phyloP scores from a whole-genome alignment of 1,139 yeast genomes.

The Maudiozyma humilis region DNA sequence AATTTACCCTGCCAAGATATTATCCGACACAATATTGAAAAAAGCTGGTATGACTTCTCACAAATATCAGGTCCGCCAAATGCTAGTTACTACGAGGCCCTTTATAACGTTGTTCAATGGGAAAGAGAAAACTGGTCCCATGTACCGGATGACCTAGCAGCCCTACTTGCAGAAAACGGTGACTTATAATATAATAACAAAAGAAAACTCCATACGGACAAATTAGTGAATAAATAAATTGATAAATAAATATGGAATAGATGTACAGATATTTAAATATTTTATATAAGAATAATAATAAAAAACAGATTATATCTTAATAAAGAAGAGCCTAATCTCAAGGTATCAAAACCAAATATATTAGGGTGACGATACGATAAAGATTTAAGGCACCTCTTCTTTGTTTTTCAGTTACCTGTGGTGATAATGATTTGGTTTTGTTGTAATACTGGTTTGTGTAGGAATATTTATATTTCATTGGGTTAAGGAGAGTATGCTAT shows the following conservation, averaged over 20 bases:
- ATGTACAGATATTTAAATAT: slow-evolving; percentile 6
- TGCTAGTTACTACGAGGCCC: slow-evolving; percentile 18
- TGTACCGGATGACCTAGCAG: slow-evolving; percentile 39
- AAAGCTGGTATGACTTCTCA: too few species aligned
- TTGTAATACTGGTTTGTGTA: background rate
- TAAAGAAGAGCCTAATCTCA: background rate
- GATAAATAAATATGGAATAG: slow-evolving; percentile 8
- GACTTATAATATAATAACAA: slow-evolving; percentile 10
- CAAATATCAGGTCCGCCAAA: slow-evolving; percentile 6
- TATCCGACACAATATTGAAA: too few species aligned
- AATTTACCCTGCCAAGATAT: too few species aligned
- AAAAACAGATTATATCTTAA: background rate
- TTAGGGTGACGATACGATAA: too few species aligned
- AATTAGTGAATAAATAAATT: too few species aligned
- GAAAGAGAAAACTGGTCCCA: slow-evolving; percentile 30
- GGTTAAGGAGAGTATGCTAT: background rate
- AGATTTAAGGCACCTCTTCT: too few species aligned
- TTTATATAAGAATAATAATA: slow-evolving; percentile 4
- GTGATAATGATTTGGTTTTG: background rate
- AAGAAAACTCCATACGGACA: background rate
- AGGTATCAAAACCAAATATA: too few species aligned
- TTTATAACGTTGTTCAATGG: slow-evolving; percentile 29
- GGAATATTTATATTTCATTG: background rate
- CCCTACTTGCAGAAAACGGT: slow-evolving; percentile 14
- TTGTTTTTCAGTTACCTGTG: too few species aligned